Base-by-base conservation (phyloP, 805 yeast species). In the Myxozyma melibiosi region DNA sequence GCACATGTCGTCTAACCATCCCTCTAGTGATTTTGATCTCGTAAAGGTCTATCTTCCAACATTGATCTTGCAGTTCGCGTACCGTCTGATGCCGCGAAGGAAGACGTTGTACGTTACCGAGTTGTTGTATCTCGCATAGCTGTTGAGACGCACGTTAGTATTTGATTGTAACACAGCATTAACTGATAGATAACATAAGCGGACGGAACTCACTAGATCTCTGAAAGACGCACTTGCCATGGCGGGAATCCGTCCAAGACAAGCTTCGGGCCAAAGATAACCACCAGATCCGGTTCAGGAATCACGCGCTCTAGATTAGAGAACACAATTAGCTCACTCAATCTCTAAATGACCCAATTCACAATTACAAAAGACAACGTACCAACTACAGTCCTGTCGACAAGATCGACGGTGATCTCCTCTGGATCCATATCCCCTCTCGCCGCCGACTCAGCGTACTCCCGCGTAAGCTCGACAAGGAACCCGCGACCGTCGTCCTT, bases 181-280 rank as follows among this genome's bases (percentile, higher is more conserved):
- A 27, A 30, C 3, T 9, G 33, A 13, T n/a, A 24, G n/a, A 25
- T 14, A 39, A 27, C 6, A n/a, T 14, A 24, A 39, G 46, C n/a
- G n/a, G n/a, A n/a, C n/a, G n/a, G 4, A 8, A 44, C 62, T 27
- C 37, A 61, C 60, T 54, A 91, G 67, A 94, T 83, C 69, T 94
- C 99, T 5, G 90, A 82, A 51, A 95, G 79, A 61, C 99, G 81
- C 34, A 90, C 82, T 69, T 92, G 98, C 99, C 99, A 94, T 28
- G 99, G 99, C 20, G 98, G 98, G 71, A 85, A 94, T 16, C 96
- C 97, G 72, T 90, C 96, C 48, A 94, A 78, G 70, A 90, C 96
- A 62, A 94, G 76, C 11, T 79, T 77, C n/a, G 97, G 96, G 20
- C 90, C 90, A 70, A 92, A 94, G 51, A 88, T 74, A 30, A 94